Evolutionary conservation across 345 rosid species (phyloP).

Genomic region (Carallia pectinifolia): DNA sequence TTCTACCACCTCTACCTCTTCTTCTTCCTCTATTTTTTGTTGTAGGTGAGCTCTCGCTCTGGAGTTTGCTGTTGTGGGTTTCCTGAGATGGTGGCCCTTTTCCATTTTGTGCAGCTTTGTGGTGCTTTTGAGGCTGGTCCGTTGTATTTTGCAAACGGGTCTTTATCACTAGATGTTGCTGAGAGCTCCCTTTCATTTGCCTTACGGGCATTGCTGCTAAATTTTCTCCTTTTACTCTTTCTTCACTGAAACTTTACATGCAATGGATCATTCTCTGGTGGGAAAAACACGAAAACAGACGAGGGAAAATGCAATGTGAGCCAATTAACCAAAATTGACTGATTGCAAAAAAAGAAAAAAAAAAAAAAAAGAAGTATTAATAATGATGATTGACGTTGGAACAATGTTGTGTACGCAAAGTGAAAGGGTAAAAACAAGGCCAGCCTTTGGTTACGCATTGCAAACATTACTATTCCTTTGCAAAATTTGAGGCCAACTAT

Average conservation of each 20-base stretch:
- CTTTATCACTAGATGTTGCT: conserved; percentile 67
- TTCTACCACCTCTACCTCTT: conserved; percentile 90
- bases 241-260: conserved; percentile 17
- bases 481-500: conserved; percentile 10
- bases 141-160: conserved; percentile 55
- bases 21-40: conserved; percentile 66
- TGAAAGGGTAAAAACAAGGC: conserved; percentile 13
- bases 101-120: conserved; percentile 65
- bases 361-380: conserved; percentile 22
- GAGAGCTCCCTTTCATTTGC: conserved; percentile 81
- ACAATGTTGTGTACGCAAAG: conserved; percentile 24
- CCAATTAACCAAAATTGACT: conserved; percentile 24
- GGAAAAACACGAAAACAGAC: conserved; percentile 10
- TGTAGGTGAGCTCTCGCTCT: conserved; percentile 64
- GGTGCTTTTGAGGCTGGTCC: conserved; percentile 50
- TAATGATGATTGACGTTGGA: conserved; percentile 26
- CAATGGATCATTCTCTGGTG: conserved; percentile 9
- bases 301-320: conserved; percentile 42
- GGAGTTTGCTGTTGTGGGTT: conserved; percentile 35
- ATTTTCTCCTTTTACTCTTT: not conserved
- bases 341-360: not conserved
- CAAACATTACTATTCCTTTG: conserved; percentile 45
- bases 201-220: conserved; percentile 62
- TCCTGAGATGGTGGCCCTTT: conserved; percentile 56
- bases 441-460: conserved; percentile 24